Conservation (phyloP, 371 early-diverging fungal species). For the Rhizopus sp. region DNA sequence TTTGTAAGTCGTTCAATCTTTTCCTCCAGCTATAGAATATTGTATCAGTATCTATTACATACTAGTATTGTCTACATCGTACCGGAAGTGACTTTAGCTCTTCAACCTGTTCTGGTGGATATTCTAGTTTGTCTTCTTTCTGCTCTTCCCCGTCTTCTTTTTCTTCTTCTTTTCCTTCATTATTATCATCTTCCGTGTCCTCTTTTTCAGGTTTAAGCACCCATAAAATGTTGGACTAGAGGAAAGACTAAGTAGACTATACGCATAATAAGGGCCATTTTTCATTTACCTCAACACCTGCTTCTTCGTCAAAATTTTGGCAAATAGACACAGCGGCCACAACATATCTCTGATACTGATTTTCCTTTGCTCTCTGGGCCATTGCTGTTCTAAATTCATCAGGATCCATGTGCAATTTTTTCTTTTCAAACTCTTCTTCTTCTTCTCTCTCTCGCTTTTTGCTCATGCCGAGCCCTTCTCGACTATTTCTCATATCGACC, state of each 20-base stretch:
- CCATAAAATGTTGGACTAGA: conserved; percentile 29
- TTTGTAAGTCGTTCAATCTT: conserved; percentile 44
- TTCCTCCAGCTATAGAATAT: conserved; percentile 24
- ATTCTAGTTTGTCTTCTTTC: conserved; percentile 18
- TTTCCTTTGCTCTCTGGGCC: conserved; percentile 38
- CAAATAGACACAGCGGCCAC: conserved; percentile 42
- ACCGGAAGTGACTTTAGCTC: conserved; percentile 27
- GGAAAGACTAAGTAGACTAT: conserved; percentile 6
- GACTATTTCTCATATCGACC: conserved; percentile 49
- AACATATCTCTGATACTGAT: conserved; percentile 22
- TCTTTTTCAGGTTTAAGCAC: conserved; percentile 27
- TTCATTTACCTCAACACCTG: conserved; percentile 14
- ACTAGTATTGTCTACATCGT: neutral
- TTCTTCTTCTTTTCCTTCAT: conserved; percentile 13
- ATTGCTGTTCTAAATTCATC: conserved; percentile 37
- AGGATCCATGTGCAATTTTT: conserved; percentile 35
- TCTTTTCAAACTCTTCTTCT: conserved; percentile 42
- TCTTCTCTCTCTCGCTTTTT: conserved; percentile 28
- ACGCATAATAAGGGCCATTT: neutral
- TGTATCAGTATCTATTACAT: neutral
- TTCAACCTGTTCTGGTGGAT: conserved; percentile 31
- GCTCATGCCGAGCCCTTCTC: conserved; percentile 55
- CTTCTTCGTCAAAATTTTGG: conserved; percentile 46
- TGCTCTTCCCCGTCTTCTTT: conserved; percentile 9
- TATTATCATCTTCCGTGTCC: conserved; percentile 2